phyloP scores from a whole-genome alignment of 2,329 filamentous ascomycete genomes.

The Stemphylium beticola region DNA sequence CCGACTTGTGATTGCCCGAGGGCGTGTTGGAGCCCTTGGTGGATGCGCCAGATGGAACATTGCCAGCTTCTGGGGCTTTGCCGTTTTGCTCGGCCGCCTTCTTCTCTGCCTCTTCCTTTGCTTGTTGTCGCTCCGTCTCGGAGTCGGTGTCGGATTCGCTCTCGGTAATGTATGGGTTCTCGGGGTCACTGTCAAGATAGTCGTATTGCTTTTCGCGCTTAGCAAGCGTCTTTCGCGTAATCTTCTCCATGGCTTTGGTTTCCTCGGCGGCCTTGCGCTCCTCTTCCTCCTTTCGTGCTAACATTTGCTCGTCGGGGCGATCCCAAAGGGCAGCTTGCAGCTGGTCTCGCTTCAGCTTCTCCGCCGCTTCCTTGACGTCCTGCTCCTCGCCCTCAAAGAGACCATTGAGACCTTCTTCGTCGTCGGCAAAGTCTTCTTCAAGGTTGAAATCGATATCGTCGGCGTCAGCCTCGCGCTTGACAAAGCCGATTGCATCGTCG shows the following conservation, averaged over 20 bases:
- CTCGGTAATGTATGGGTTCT: slow-evolving; percentile 52
- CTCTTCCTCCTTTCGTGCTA: slow-evolving; percentile 71
- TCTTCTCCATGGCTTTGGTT: slow-evolving; percentile 74
- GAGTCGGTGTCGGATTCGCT: slow-evolving; percentile 57
- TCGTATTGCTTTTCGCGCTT: slow-evolving; percentile 87
- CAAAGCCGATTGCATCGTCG: slow-evolving; percentile 49
- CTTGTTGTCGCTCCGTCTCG: slow-evolving; percentile 68
- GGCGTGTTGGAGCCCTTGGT: slow-evolving; percentile 75
- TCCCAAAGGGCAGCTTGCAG: slow-evolving; percentile 89
- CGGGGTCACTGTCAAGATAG: slow-evolving; percentile 81
- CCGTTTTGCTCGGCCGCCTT: slow-evolving; percentile 57
- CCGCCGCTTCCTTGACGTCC: slow-evolving; percentile 67
- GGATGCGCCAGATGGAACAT: slow-evolving; percentile 60
- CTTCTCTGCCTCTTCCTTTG: slow-evolving; percentile 60
- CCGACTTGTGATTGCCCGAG: slow-evolving; percentile 60
- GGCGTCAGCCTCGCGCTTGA: slow-evolving; percentile 61
- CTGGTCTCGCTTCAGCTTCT: slow-evolving; percentile 75
- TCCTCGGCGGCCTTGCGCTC: slow-evolving; percentile 72
- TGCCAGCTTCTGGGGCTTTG: slow-evolving; percentile 54
- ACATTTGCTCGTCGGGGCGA: slow-evolving; percentile 55
- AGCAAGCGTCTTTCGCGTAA: slow-evolving; percentile 78
- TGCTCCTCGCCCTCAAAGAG: slow-evolving; percentile 55
- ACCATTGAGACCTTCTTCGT: slow-evolving; percentile 68
- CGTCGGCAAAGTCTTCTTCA: slow-evolving; percentile 79
- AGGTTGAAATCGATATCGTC: slow-evolving; percentile 71